Conservation (phyloP, 768 basidiomycete species). For the Xanthoconium stramineum region DNA sequence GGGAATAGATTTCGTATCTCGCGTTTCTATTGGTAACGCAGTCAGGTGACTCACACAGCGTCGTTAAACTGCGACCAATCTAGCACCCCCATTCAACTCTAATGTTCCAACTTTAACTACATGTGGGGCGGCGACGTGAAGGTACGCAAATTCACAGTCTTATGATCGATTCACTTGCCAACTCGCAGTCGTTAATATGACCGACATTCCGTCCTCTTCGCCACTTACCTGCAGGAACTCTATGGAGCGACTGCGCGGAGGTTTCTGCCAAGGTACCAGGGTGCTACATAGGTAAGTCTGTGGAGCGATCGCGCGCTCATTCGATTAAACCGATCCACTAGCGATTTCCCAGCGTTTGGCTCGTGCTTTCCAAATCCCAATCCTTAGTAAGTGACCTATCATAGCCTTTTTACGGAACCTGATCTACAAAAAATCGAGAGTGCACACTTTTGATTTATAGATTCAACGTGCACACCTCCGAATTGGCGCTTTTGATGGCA, state of each 20-base stretch:
- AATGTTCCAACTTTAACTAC: too few species aligned
- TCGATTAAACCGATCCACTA: background rate
- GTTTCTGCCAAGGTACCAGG: background rate
- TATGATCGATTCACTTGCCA: background rate
- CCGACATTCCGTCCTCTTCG: too few species aligned
- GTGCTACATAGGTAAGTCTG: background rate
- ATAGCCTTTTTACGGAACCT: too few species aligned
- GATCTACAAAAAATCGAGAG: constrained; percentile 8
- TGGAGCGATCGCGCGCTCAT: constrained; percentile 12
- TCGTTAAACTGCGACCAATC: too few species aligned
- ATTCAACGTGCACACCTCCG: constrained; percentile 3
- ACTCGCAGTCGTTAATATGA: background rate
- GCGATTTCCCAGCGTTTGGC: background rate
- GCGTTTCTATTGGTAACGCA: constrained; percentile 24
- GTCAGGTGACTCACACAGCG: constrained; percentile 13
- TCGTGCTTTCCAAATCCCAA: background rate
- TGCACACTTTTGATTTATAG: background rate
- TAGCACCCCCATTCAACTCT: too few species aligned
- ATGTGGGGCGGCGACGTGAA: background rate
- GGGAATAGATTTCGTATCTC: constrained; percentile 17
- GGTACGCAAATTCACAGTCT: background rate
- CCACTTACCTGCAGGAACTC: background rate
- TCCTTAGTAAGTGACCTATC: background rate
- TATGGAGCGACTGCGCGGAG: background rate
- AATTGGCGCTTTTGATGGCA: constrained; percentile 2